Evolutionary conservation across 139 green algal genomes (phyloP).

Genomic region (Micromonas pusilla): DNA sequence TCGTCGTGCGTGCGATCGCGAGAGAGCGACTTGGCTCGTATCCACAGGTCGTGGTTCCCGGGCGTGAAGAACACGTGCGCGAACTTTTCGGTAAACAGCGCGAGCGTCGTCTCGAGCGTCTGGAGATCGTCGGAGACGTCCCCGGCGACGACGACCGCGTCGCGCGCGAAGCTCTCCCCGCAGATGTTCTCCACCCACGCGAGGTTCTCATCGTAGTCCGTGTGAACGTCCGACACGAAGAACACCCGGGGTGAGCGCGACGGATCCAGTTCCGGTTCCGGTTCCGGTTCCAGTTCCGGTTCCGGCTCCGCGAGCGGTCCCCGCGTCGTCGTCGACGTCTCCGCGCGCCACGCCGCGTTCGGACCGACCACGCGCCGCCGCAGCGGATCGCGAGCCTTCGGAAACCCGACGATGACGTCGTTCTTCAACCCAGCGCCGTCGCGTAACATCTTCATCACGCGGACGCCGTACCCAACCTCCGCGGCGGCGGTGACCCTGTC

Average conservation of each 20-base stretch:
- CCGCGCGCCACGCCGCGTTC: too few species aligned
- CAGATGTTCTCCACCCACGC: slow-evolving; percentile 40
- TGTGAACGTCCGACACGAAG: slow-evolving; percentile 57
- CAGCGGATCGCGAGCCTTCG: neutral
- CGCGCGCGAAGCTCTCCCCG: neutral
- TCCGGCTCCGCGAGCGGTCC: too few species aligned
- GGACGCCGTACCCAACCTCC: neutral
- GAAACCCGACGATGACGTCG: neutral
- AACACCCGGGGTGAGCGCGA: slow-evolving; percentile 14
- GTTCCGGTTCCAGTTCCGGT: too few species aligned
- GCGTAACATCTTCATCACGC: neutral
- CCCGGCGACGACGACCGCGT: slow-evolving; percentile 62
- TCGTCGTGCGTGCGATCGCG: slow-evolving; percentile 34
- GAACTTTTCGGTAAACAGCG: slow-evolving; percentile 36
- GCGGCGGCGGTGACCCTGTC: neutral
- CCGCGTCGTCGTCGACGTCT: too few species aligned
- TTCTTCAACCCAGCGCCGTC: neutral
- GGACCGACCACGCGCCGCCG: neutral
- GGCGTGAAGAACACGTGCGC: slow-evolving; percentile 55
- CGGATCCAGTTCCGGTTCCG: too few species aligned
- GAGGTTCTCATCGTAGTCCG: slow-evolving; percentile 61
- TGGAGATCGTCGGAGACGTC: slow-evolving; percentile 61
- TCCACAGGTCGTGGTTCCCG: slow-evolving; percentile 71
- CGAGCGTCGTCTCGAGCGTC: slow-evolving; percentile 27
- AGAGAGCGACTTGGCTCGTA: neutral